These are phyloP conservation scores for Cornus suecica DNA, from an alignment of 148 eudicot genomes.

Conservation along the genomic window DNA sequence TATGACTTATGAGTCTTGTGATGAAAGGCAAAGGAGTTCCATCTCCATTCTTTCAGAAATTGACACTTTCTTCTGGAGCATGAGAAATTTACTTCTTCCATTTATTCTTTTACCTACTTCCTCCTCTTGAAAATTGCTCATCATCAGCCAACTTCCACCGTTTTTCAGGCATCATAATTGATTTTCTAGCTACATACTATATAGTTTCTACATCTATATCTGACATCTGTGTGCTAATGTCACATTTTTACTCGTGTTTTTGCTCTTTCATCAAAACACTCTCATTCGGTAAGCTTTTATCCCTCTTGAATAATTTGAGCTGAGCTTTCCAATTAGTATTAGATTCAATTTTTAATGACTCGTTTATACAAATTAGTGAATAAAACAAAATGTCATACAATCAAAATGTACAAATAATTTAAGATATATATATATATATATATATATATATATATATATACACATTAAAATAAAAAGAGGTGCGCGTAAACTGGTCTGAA, in stretches of 20 bases:
- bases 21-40: not conserved
- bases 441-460: no score
- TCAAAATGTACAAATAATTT: not conserved
- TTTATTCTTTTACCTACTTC: not conserved
- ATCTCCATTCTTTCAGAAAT: not conserved
- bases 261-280: not conserved
- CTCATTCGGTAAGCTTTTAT: not conserved
- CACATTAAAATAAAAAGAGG: not conserved
- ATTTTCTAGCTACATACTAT: no score
- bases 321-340: no score
- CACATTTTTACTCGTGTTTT: not conserved
- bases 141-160: not conserved
- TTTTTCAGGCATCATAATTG: not conserved
- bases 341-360: no score
- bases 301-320: no score
- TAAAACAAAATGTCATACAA: not conserved
- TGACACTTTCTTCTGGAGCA: not conserved
- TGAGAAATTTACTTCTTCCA: not conserved
- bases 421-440: no score
- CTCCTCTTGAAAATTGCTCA: not conserved
- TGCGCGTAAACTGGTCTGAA: no score
- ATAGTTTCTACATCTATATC: no score
- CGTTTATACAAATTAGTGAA: no score
- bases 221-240: no score
- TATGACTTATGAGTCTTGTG: not conserved